phyloP scores from a whole-genome alignment of 2,329 filamentous ascomycete species.

The Phyllosticta ampelicida region DNA sequence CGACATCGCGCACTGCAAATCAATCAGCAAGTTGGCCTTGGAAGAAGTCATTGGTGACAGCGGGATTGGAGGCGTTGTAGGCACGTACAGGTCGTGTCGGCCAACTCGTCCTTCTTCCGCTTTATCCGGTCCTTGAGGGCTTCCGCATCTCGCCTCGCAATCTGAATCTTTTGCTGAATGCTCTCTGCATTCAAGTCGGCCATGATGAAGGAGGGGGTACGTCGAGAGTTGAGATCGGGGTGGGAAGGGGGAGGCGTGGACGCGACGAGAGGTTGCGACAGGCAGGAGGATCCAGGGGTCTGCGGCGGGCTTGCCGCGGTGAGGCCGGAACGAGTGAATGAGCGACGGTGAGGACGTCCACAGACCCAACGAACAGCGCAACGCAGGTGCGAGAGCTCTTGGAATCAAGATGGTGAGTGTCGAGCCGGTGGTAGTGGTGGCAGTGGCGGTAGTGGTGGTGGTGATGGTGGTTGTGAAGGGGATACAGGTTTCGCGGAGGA shows the following conservation, averaged over 20 bases:
- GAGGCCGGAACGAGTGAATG: constrained; percentile 9
- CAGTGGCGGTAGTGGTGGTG: too few species aligned
- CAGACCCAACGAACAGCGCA: constrained; percentile 8
- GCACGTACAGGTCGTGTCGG: constrained; percentile 87
- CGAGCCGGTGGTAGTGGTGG: not conserved
- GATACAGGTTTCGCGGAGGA: not conserved
- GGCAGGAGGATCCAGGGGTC: constrained; percentile 10
- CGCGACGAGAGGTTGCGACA: constrained; percentile 8
- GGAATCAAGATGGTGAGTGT: not conserved
- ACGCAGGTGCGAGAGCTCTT: constrained; percentile 1
- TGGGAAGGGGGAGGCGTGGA: constrained; percentile 3
- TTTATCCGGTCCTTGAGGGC: constrained; percentile 97
- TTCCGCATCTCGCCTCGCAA: constrained; percentile 94
- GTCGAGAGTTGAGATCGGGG: not conserved
- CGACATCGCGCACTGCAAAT: constrained; percentile 76
- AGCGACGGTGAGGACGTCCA: constrained; percentile 7
- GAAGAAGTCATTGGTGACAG: not conserved
- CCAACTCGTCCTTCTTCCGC: constrained; percentile 99
- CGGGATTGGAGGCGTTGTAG: constrained; percentile 2
- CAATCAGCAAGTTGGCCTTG: not conserved
- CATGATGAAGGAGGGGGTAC: constrained; percentile 18
- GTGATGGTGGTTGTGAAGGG: not conserved
- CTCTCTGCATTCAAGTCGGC: constrained; percentile 41
- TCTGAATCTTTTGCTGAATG: constrained; percentile 63
- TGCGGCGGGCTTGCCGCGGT: constrained; percentile 6